A percentile compares a stretch with the other conserved stretches of the same genome.
Conservation (phyloP, 1,139 yeast species). For the Debaryomyces coudertii region DNA sequence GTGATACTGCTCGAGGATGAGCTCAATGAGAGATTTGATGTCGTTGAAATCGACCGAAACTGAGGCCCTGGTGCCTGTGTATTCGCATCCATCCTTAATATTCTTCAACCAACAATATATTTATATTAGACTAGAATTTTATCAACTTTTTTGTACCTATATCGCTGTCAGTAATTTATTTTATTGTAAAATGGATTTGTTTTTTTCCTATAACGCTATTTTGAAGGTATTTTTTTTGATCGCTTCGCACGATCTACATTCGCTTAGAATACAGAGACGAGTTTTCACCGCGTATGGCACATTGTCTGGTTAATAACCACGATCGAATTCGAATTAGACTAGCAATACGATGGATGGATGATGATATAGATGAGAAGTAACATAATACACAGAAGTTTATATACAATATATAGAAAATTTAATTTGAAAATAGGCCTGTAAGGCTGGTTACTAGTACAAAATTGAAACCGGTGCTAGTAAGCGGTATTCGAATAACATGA, state of each 20-base stretch:
- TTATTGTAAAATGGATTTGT: not conserved
- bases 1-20: conserved; percentile 36
- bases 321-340: not conserved
- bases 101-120: not conserved
- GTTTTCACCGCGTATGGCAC: not conserved
- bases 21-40: conserved; percentile 34
- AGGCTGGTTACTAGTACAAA: not conserved
- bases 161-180: not conserved
- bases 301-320: not conserved
- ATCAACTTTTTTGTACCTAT: not conserved
- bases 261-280: not conserved
- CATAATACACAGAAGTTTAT: not conserved
- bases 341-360: not conserved
- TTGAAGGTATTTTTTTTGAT: conserved; percentile 3
- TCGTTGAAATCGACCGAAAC: conserved; percentile 43
- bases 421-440: no score
- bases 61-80: conserved; percentile 24
- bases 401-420: no score
- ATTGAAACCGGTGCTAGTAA: not conserved
- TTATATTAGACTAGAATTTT: not conserved
- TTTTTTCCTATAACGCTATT: conserved; percentile 2
- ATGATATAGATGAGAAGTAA: not conserved
- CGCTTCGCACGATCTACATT: conserved; percentile 1
- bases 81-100: conserved; percentile 18
- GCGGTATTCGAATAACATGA: not conserved